Base-by-base conservation (phyloP, 1,284 basidiomycete species). In the Sanghuangporus sanghuang region DNA sequence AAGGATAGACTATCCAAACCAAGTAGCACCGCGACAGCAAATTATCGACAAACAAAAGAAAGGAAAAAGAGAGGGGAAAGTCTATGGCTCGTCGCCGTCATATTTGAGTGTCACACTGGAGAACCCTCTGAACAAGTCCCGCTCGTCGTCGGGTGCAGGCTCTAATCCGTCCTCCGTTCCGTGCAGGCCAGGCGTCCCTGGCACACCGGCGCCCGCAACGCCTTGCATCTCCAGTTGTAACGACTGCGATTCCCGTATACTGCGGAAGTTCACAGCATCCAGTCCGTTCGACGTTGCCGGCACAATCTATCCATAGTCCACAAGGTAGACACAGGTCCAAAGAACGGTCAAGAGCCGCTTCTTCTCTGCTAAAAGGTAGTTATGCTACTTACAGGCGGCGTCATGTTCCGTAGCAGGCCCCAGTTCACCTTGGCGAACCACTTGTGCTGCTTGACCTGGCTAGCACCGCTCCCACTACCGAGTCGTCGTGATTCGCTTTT, bases 391-490 rank as follows among this genome's bases (percentile, higher is more conserved):
- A 95, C 95, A 74, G 97, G 96, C 62, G 96, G 97, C 71, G 89
- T 89, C 71, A 87, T 90, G 78, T 99, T 92, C 68, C 97, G 85
- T 73, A 99, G 77, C 67, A 99, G 80, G 32, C 96, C 97, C 97
- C 96, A 99, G 76, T 94, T 96, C 73, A 97, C 88, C 72, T 92
- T 93, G 35, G 83, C 80, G 79, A 99, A 99, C 97, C 97, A 99
- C 75, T 95, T 97, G 83, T 98, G 96, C 69, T 93, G 90, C 81
- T 99, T 99, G 71, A 99, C 95, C 77, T 99, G 97, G 70, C 93
- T 96, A 54, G 97, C 97, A 46, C 97, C 97, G 66, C 90, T 94
- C 74, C 85, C 88, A 75, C 92, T 94, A 54, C 96, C 96, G 61
- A 99, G 77, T 61, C 96, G 85, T 68, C 87, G 90, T 71, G 85